Evolutionary conservation across 768 basidiomycete species (phyloP).

Genomic region (Psilocybe cubensis): DNA sequence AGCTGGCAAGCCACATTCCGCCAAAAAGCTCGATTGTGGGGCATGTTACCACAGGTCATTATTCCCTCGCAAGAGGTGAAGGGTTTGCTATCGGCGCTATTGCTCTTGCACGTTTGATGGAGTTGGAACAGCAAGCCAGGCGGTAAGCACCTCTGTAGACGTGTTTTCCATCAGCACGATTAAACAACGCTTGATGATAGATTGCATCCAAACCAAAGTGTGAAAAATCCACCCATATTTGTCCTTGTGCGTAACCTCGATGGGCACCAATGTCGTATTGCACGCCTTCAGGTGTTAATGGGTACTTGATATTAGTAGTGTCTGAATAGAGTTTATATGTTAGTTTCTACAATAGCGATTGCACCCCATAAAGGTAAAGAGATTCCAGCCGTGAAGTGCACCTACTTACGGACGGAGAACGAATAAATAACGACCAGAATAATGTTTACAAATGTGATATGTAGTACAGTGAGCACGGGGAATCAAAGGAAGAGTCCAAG

Average conservation of each 20-base stretch:
- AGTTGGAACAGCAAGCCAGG: constrained; percentile 51
- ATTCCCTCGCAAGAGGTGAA: constrained; percentile 76
- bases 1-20: constrained; percentile 53
- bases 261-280: constrained; percentile 56
- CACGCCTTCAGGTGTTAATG: constrained; percentile 33
- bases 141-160: constrained; percentile 29
- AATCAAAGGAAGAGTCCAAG: not conserved
- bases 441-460: constrained; percentile 4
- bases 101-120: constrained; percentile 54
- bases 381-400: too few relatives aligned
- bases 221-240: constrained; percentile 37
- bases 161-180: constrained; percentile 1
- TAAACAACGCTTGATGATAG: constrained; percentile 21
- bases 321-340: not conserved
- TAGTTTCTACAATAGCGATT: not conserved
- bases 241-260: constrained; percentile 71
- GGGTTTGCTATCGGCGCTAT: constrained; percentile 82
- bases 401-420: not conserved
- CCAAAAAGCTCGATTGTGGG: constrained; percentile 63
- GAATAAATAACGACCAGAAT: constrained; percentile 12
- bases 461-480: too few relatives aligned
- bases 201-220: constrained; percentile 29
- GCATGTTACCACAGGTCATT: constrained; percentile 83
- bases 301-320: constrained; percentile 10
- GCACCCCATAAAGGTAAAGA: too few relatives aligned